These are phyloP conservation scores for Xylaria bambusicola DNA, from an alignment of 495 filamentous ascomycete species.

Conservation along the genomic window DNA sequence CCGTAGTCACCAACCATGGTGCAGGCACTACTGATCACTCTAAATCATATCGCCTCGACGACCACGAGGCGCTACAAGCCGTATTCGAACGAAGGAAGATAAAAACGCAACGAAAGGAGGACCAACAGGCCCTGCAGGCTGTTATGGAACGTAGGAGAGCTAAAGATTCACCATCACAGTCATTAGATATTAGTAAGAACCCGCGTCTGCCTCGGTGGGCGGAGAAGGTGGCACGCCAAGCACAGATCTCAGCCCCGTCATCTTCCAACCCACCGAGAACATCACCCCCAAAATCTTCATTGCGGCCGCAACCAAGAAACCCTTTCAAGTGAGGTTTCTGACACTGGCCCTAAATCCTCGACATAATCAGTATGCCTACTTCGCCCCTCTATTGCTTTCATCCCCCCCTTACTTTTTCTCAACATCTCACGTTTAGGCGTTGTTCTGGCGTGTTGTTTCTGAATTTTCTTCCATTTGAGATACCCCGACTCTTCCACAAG, in stretches of 20 bases:
- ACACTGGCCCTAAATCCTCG: neutral
- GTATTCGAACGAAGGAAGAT: constrained; percentile 27
- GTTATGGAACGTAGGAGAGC: constrained; percentile 24
- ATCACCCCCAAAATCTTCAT: neutral
- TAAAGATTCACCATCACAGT: constrained; percentile 17
- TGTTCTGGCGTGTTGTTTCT: neutral
- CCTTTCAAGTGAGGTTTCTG: neutral
- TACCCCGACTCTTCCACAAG: constrained; percentile 12
- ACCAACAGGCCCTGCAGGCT: constrained; percentile 22
- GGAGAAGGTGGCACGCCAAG: constrained; percentile 23
- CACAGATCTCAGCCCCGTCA: constrained; percentile 18
- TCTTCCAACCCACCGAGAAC: neutral
- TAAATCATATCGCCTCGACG: constrained; percentile 27
- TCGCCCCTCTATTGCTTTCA: neutral
- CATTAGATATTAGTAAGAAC: constrained; percentile 13
- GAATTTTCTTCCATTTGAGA: constrained; percentile 4
- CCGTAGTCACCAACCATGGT: constrained; percentile 7
- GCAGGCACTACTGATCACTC: neutral
- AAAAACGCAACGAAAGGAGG: constrained; percentile 23
- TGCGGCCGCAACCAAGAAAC: neutral
- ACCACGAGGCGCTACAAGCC: constrained; percentile 26
- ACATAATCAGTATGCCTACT: too few species aligned
- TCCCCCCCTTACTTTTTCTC: neutral
- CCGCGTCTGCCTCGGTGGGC: constrained; percentile 33
- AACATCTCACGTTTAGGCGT: neutral